Evolutionary conservation across 768 basidiomycete species (phyloP), one percentile per base, ranked within the genome.

Genomic region (Boletus sensibilis): DNA sequence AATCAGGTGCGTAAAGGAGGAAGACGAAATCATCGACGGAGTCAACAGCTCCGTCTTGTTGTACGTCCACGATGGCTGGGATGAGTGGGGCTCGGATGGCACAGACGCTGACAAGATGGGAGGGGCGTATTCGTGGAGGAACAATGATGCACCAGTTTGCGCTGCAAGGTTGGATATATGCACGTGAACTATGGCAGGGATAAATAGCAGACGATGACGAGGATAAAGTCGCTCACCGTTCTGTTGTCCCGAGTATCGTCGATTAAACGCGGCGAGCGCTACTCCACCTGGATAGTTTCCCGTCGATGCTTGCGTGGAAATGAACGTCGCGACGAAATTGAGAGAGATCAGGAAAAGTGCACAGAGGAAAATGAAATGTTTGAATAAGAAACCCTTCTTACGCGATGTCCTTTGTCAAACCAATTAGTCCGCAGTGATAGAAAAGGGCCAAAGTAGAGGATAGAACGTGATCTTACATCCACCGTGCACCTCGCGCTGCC

Each of bases 211-310:
- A n/a, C 9, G 8, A 34, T 21, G 38, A n/a, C 14, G 10, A 23
- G 10, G 14, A 11, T 1, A 13, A 27, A 23, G 21, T 20, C 23
- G 57, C 64, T 64, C 59, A 76, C 78, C 61, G 23, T 76, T 49
- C 8, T 60, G 44, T 39, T 68, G 65, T n/a, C 59, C 60, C 25
- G 72, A 69, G 53, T 79, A 82, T 25, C 75, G 68, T 39, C 76
- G 62, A 59, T 96, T 89, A 59, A 97, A 82, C 0, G 71, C 58
- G 1, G 70, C 63, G 49, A 97, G 73, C 0, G 94, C 90, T 12
- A 78, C 68, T 0, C 94, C 94, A 2, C 97, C 97, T 1, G 97
- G 94, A 66, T 99, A 98, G 71, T 98, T 99, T 47, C 67, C 65
- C 31, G 79, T 75, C 1, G 92, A 93, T 0, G 88, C 77, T 47